A percentile compares a stretch with the other conserved stretches of the same genome.
Conservation (phyloP, 2,329 filamentous ascomycete genomes). For the Mollisiaceae sp. region DNA sequence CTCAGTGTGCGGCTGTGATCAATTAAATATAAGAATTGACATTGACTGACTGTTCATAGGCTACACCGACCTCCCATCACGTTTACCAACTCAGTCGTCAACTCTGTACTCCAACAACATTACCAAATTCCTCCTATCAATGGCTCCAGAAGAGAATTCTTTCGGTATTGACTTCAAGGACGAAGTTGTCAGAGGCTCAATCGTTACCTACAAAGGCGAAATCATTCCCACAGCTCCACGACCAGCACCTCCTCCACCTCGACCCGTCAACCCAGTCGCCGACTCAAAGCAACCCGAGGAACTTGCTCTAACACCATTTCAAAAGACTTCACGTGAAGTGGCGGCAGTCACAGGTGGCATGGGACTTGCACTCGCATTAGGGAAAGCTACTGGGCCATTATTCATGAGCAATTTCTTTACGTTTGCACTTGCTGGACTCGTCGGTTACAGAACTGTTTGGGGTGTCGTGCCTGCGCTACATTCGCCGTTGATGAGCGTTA, state of each 20-base stretch:
- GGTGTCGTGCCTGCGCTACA: slow-evolving; percentile 83
- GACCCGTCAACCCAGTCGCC: slow-evolving; percentile 56
- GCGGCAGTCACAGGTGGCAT: slow-evolving; percentile 77
- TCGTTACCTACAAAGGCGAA: slow-evolving; percentile 79
- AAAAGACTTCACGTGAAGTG: slow-evolving; percentile 79
- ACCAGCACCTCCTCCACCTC: slow-evolving; percentile 61
- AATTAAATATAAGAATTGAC: not conserved
- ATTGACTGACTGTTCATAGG: slow-evolving; percentile 47
- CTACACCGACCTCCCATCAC: slow-evolving; percentile 86
- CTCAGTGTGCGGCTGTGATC: slow-evolving; percentile 32
- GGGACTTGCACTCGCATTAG: slow-evolving; percentile 74
- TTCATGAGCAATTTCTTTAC: slow-evolving; percentile 92
- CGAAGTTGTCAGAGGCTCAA: slow-evolving; percentile 84
- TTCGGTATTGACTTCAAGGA: slow-evolving; percentile 83
- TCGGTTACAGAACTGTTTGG: slow-evolving; percentile 90
- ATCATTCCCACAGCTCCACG: slow-evolving; percentile 78
- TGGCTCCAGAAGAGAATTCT: slow-evolving; percentile 76
- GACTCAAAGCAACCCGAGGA: slow-evolving; percentile 60
- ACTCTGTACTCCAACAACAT: slow-evolving; percentile 95
- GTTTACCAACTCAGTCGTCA: slow-evolving; percentile 85
- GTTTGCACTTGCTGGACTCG: slow-evolving; percentile 81
- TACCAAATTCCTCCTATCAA: slow-evolving; percentile 84
- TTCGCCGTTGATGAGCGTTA: slow-evolving; percentile 90
- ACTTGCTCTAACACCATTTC: slow-evolving; percentile 79
- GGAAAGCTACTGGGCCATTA: slow-evolving; percentile 79